Conservation (phyloP, 371 early-diverging fungal genomes). For the Vittaforma corneae region DNA sequence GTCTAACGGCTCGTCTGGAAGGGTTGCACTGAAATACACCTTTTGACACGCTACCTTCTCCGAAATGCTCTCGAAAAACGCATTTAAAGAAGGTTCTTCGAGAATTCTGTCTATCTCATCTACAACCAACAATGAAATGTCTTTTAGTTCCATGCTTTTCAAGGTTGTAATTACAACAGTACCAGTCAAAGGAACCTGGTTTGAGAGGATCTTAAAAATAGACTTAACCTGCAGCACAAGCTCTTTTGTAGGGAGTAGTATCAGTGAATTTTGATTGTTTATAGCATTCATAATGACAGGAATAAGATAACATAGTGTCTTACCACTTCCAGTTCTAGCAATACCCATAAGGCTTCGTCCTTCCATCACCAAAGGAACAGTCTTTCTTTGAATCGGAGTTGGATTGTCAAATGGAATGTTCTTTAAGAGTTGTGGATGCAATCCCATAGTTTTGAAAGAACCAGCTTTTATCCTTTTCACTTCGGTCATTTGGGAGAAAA, state of each 20-base stretch:
- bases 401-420: slow-evolving; percentile 65
- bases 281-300: slow-evolving; percentile 79
- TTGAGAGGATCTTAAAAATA: slow-evolving; percentile 32
- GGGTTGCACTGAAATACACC: slow-evolving; percentile 56
- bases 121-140: slow-evolving; percentile 51
- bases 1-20: slow-evolving; percentile 44
- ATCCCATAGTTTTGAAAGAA: slow-evolving; percentile 52
- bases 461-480: slow-evolving; percentile 48
- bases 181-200: slow-evolving; percentile 24
- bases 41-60: slow-evolving; percentile 47
- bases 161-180: slow-evolving; percentile 35
- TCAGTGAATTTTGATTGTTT: slow-evolving; percentile 64
- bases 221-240: slow-evolving; percentile 44
- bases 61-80: slow-evolving; percentile 39
- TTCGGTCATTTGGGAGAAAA: slow-evolving; percentile 23
- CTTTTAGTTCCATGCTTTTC: slow-evolving; percentile 5
- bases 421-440: slow-evolving; percentile 42
- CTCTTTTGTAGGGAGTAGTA: slow-evolving; percentile 57
- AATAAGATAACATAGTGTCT: slow-evolving; percentile 85
- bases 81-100: slow-evolving; percentile 49
- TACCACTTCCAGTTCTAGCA: slow-evolving; percentile 95
- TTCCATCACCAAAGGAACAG: slow-evolving; percentile 80
- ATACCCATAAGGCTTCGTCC: slow-evolving; percentile 87
- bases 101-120: slow-evolving; percentile 59
- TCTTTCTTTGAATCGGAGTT: slow-evolving; percentile 79